Evolutionary conservation across 495 filamentous ascomycete species (phyloP).

Genomic region (Poronia punctata): DNA sequence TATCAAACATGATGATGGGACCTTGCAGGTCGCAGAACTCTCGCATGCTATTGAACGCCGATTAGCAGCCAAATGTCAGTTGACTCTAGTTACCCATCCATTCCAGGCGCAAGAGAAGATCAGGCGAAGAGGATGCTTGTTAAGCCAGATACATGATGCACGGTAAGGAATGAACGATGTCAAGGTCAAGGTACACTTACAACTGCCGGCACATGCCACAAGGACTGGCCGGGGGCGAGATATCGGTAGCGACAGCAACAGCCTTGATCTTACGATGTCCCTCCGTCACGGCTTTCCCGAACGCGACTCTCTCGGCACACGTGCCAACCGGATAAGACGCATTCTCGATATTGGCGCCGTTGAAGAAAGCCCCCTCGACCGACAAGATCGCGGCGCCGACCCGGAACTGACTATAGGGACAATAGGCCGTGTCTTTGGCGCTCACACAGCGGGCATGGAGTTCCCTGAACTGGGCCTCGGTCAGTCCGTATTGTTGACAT

Average conservation of each 20-base stretch:
- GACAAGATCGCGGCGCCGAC: slow-evolving; percentile 80
- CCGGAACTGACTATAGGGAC: slow-evolving; percentile 89
- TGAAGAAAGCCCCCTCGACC: slow-evolving; percentile 50
- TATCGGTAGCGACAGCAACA: slow-evolving; percentile 80
- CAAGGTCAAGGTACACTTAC: slow-evolving; percentile 27
- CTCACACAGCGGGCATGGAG: slow-evolving; percentile 52
- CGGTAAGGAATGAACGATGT: neutral
- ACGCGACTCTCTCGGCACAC: slow-evolving; percentile 85
- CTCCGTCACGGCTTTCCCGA: slow-evolving; percentile 69
- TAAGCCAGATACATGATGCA: no score
- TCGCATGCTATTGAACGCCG: slow-evolving; percentile 51
- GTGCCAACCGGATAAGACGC: slow-evolving; percentile 85
- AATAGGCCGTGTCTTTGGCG: slow-evolving; percentile 74
- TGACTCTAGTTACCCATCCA: no score
- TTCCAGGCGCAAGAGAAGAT: no score
- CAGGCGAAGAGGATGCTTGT: no score
- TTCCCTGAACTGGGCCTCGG: slow-evolving; percentile 50
- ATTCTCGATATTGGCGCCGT: slow-evolving; percentile 91
- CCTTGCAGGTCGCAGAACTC: slow-evolving; percentile 63
- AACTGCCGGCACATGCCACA: slow-evolving; percentile 66
- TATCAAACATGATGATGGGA: slow-evolving; percentile 91
- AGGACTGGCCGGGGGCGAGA: slow-evolving; percentile 59
- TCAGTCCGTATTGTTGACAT: slow-evolving; percentile 42
- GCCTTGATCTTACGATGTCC: slow-evolving; percentile 70
- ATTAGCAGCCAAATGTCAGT: neutral